Evolutionary conservation across 2,329 filamentous ascomycete species (phyloP).

Genomic region (Talaromyces islandicus): DNA sequence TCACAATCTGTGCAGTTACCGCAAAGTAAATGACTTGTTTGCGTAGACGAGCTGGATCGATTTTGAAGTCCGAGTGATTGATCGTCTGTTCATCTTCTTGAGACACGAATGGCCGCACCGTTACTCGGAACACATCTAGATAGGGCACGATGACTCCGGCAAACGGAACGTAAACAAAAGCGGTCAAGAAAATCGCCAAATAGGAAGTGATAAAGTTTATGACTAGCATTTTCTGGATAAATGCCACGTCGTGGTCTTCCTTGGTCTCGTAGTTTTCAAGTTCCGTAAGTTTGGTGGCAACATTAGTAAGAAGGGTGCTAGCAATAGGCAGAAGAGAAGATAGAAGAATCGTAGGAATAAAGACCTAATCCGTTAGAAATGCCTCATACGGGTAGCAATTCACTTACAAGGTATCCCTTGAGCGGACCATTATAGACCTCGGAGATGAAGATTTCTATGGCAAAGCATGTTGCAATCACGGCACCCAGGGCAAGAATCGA

Average conservation of each 20-base stretch:
- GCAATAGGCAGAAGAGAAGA: slow-evolving; percentile 76
- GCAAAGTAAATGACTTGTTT: slow-evolving; percentile 97
- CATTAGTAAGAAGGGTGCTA: slow-evolving; percentile 69
- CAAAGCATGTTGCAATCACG: slow-evolving; percentile 86
- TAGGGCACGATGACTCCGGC: slow-evolving; percentile 80
- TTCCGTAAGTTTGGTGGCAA: slow-evolving; percentile 73
- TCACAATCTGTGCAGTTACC: slow-evolving; percentile 89
- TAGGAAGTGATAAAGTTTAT: slow-evolving; percentile 98
- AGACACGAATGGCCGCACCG: slow-evolving; percentile 69
- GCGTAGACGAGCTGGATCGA: slow-evolving; percentile 76
- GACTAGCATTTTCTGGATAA: slow-evolving; percentile 94
- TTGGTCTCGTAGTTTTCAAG: slow-evolving; percentile 91
- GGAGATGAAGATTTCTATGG: slow-evolving; percentile 93
- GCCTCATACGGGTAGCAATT: slow-evolving; percentile 3
- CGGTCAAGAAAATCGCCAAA: slow-evolving; percentile 79
- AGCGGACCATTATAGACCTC: slow-evolving; percentile 90
- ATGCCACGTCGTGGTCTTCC: slow-evolving; percentile 72
- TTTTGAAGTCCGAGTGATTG: slow-evolving; percentile 58
- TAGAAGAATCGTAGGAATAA: slow-evolving; percentile 81
- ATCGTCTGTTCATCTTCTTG: slow-evolving; percentile 62
- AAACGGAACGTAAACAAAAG: slow-evolving; percentile 93
- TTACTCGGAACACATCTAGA: slow-evolving; percentile 76
- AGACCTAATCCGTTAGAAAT: slow-evolving; percentile 52
- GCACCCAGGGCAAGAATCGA: slow-evolving; percentile 69
- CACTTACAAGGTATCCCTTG: slow-evolving; percentile 71